Conservation (phyloP, 2,329 filamentous ascomycete species). For the Sclerotinia subarctica region DNA sequence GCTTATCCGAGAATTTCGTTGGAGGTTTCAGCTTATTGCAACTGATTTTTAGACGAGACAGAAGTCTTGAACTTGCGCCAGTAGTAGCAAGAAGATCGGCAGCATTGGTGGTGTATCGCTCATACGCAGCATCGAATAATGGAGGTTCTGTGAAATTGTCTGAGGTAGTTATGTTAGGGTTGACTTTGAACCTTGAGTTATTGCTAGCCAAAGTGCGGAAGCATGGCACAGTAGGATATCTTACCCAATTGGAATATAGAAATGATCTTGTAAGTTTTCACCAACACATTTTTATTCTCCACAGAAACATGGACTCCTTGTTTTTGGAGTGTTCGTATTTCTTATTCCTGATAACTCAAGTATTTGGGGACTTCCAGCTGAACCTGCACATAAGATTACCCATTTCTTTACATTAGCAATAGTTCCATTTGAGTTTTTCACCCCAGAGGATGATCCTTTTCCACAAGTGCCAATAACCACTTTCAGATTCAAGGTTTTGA, state of each 20-base stretch:
- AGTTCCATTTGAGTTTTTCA: slow-evolving; percentile 23
- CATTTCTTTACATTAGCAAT: slow-evolving; percentile 29
- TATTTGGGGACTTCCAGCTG: slow-evolving; percentile 33
- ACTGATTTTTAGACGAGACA: slow-evolving; percentile 7
- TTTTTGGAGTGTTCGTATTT: slow-evolving; percentile 21
- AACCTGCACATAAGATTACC: slow-evolving; percentile 35
- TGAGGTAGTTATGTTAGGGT: neutral
- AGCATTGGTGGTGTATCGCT: neutral
- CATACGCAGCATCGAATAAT: slow-evolving; percentile 13
- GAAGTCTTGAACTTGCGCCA: neutral
- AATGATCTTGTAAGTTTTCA: slow-evolving; percentile 21
- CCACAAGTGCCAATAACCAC: slow-evolving; percentile 80
- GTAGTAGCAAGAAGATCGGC: slow-evolving; percentile 1
- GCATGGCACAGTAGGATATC: neutral
- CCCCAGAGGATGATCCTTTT: slow-evolving; percentile 50
- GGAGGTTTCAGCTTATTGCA: neutral
- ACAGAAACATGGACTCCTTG: slow-evolving; percentile 25
- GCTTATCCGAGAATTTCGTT: neutral
- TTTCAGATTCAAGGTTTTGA: slow-evolving; percentile 59
- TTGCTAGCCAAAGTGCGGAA: neutral
- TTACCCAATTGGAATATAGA: slow-evolving; percentile 7
- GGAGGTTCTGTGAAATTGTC: slow-evolving; percentile 1
- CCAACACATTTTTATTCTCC: slow-evolving; percentile 29
- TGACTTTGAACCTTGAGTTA: neutral
- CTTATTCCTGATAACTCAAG: slow-evolving; percentile 40